phyloP scores from a whole-genome alignment of 768 basidiomycete species.

The Russula ochroleuca region DNA sequence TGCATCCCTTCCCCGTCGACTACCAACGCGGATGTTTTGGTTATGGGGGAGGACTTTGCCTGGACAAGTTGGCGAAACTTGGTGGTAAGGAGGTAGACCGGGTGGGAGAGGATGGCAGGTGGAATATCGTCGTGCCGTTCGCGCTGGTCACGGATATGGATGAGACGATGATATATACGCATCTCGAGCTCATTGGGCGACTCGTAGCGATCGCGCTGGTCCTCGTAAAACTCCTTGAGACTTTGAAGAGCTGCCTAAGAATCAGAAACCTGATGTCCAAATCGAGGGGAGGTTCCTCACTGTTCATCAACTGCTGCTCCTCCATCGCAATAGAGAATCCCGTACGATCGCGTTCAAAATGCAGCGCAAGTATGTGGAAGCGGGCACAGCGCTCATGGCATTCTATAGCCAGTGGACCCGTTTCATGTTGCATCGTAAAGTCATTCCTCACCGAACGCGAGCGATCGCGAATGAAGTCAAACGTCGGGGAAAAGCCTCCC shows the following conservation, averaged over 20 bases:
- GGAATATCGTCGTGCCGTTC: slow-evolving; percentile 76
- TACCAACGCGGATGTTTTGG: slow-evolving; percentile 56
- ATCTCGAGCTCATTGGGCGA: slow-evolving; percentile 91
- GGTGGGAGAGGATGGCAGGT: slow-evolving; percentile 56
- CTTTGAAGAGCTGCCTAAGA: slow-evolving; percentile 72
- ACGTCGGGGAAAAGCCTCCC: slow-evolving; percentile 64
- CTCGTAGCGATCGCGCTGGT: slow-evolving; percentile 59
- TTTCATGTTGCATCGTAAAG: slow-evolving; percentile 88
- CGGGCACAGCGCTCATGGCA: slow-evolving; percentile 92
- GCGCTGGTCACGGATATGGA: slow-evolving; percentile 81
- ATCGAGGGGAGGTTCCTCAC: slow-evolving; percentile 44
- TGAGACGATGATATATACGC: slow-evolving; percentile 89
- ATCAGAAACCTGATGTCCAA: slow-evolving; percentile 4
- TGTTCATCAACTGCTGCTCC: slow-evolving; percentile 87
- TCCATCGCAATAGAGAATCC: slow-evolving; percentile 68
- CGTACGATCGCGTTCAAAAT: slow-evolving; percentile 51
- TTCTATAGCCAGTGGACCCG: slow-evolving; percentile 72
- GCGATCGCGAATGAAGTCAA: slow-evolving; percentile 87
- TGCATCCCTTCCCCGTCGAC: slow-evolving; percentile 65
- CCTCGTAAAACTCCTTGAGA: slow-evolving; percentile 90
- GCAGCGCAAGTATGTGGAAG: slow-evolving; percentile 85
- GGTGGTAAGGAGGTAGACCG: slow-evolving; percentile 79
- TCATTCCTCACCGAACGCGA: slow-evolving; percentile 88
- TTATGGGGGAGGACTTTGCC: slow-evolving; percentile 67
- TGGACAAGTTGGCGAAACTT: slow-evolving; percentile 79